These are phyloP conservation scores for Fusarium sp. DNA, from an alignment of 2,329 filamentous ascomycete species.

Conservation along the genomic window DNA sequence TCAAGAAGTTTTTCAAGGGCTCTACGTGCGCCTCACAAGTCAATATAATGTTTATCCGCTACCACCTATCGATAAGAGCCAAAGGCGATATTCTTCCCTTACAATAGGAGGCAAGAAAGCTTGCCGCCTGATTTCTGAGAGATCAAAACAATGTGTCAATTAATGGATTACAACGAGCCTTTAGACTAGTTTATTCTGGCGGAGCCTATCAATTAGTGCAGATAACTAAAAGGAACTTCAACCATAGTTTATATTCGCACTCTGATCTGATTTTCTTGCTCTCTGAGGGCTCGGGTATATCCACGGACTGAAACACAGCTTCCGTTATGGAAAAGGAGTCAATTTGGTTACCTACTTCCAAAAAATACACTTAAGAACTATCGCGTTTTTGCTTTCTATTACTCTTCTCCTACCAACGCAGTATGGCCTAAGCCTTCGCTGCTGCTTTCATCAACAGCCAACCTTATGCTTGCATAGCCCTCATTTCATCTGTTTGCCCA, in stretches of 20 bases:
- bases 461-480: not conserved
- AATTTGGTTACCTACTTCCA: not conserved
- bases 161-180: not conserved
- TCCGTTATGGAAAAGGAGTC: not conserved
- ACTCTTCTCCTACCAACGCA: not conserved
- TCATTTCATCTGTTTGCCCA: not conserved
- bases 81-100: not conserved
- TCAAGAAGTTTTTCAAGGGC: not conserved
- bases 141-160: not conserved
- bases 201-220: no score
- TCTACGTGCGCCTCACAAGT: not conserved
- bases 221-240: no score
- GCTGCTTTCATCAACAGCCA: not conserved
- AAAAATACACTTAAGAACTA: not conserved
- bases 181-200: not conserved
- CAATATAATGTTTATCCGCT: not conserved
- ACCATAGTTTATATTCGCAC: not conserved
- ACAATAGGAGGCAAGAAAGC: not conserved
- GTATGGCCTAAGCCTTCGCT: no score
- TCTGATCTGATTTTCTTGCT: not conserved
- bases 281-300: not conserved
- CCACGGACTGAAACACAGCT: not conserved
- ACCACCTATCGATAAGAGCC: not conserved
- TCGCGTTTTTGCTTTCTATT: not conserved
- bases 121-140: not conserved